A percentile compares a stretch with the other conserved stretches of the same genome.
Conservation (phyloP, 2,329 filamentous ascomycete species). For the Phyllosticta ampelicida region DNA sequence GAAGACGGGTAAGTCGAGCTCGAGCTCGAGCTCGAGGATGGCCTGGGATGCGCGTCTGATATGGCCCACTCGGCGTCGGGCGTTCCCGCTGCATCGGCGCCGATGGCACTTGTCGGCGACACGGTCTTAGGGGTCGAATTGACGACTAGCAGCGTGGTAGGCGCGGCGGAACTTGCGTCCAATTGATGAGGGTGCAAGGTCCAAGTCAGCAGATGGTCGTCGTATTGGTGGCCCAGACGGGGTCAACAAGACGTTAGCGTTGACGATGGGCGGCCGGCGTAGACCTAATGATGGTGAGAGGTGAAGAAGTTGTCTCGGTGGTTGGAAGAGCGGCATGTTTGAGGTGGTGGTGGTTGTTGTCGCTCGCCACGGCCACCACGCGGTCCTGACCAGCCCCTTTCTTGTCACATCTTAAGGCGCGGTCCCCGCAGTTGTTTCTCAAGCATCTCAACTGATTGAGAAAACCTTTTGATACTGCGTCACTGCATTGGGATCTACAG, state of each 20-base stretch:
- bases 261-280: neutral
- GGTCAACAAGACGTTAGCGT: neutral
- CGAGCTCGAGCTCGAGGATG: constrained; percentile 1
- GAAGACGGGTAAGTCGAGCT: constrained; percentile 2
- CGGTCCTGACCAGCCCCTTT: constrained; percentile 5
- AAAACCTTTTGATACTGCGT: neutral
- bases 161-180: neutral
- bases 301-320: neutral
- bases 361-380: neutral
- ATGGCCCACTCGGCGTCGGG: neutral
- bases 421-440: neutral
- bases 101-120: neutral
- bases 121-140: neutral
- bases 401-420: neutral
- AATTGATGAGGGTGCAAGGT: neutral
- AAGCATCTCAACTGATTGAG: neutral
- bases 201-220: neutral
- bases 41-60: neutral
- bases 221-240: neutral
- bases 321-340: neutral
- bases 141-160: neutral
- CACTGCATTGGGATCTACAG: constrained; percentile 8
- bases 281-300: neutral
- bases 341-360: neutral
- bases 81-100: neutral